Percentiles rank a stretch among this genome's conserved stretches.
Evolutionary conservation across 768 basidiomycete species (phyloP).

Genomic region (Kwoniella dejecticola): DNA sequence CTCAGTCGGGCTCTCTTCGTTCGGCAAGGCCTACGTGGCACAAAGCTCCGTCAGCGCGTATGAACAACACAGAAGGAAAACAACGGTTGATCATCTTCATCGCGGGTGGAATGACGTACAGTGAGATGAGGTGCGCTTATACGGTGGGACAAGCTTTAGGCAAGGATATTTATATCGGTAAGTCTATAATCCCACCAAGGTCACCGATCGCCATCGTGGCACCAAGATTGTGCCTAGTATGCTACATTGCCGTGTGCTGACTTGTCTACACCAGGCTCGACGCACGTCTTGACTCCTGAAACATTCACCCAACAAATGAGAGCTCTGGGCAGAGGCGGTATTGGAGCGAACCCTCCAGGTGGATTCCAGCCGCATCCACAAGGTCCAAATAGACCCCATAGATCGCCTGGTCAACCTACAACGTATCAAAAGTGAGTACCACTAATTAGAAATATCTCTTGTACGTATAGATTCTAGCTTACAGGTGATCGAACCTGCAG

Average conservation of each 20-base stretch:
- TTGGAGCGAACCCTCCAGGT: slow-evolving; percentile 62
- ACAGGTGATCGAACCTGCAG: slow-evolving; percentile 13
- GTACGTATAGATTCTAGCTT: too few relatives aligned
- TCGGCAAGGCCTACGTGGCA: slow-evolving; percentile 91
- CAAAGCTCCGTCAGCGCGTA: slow-evolving; percentile 62
- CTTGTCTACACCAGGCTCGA: too few relatives aligned
- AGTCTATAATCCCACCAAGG: slow-evolving; percentile 21
- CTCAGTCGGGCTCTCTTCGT: slow-evolving; percentile 69
- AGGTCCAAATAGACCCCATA: slow-evolving; percentile 31
- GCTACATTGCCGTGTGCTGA: too few relatives aligned
- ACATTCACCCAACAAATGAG: slow-evolving; percentile 84
- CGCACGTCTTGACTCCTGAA: slow-evolving; percentile 79
- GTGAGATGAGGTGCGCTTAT: slow-evolving; percentile 88
- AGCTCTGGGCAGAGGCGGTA: slow-evolving; percentile 80
- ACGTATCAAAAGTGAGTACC: slow-evolving; percentile 44
- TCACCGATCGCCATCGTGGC: too few relatives aligned
- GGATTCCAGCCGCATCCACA: slow-evolving; percentile 50
- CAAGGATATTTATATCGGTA: slow-evolving; percentile 91
- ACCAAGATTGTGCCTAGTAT: too few relatives aligned
- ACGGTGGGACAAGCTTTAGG: slow-evolving; percentile 70
- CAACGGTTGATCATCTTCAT: slow-evolving; percentile 86
- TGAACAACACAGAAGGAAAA: slow-evolving; percentile 58
- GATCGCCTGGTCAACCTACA: slow-evolving; percentile 40
- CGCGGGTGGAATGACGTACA: slow-evolving; percentile 93
- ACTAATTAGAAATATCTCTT: too few relatives aligned